A percentile compares a stretch with the other conserved stretches of the same genome.
Conservation (phyloP, 2,329 filamentous ascomycete genomes). For the Hortaea sp. region DNA sequence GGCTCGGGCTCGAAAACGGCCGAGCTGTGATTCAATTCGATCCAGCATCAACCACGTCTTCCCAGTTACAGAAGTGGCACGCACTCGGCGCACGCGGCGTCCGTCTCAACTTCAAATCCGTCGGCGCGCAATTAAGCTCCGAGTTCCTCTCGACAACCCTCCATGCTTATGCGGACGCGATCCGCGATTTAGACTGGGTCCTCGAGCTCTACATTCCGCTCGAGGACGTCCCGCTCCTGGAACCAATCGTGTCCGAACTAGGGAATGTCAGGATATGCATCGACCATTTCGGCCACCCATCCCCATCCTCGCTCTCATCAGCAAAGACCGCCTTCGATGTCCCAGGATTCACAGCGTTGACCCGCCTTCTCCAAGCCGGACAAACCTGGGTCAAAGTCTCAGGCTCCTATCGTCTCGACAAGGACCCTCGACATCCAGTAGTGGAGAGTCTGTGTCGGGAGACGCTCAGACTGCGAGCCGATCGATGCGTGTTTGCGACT, state of each 20-base stretch:
- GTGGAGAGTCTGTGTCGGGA: constrained; percentile 41
- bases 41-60: constrained; percentile 28
- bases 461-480: constrained; percentile 36
- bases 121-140: constrained; percentile 30
- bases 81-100: constrained; percentile 48
- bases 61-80: constrained; percentile 45
- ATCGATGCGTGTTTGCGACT: constrained; percentile 47
- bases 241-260: constrained; percentile 39
- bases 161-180: constrained; percentile 39
- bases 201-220: constrained; percentile 50
- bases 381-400: constrained; percentile 50
- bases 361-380: constrained; percentile 37
- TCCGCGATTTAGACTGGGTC: constrained; percentile 45
- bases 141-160: constrained; percentile 35
- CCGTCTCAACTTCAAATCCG: constrained; percentile 49
- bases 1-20: constrained; percentile 40
- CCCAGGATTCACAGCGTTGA: constrained; percentile 40
- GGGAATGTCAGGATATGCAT: constrained; percentile 42
- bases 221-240: constrained; percentile 39
- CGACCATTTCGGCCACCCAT: constrained; percentile 46
- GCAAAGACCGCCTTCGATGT: constrained; percentile 31
- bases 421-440: constrained; percentile 34
- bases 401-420: constrained; percentile 46
- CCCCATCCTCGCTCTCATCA: constrained; percentile 31
- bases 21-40: constrained; percentile 50